These are phyloP conservation scores for Primulina eburnea DNA, from an alignment of 257 asterid genomes.

Conservation along the genomic window DNA sequence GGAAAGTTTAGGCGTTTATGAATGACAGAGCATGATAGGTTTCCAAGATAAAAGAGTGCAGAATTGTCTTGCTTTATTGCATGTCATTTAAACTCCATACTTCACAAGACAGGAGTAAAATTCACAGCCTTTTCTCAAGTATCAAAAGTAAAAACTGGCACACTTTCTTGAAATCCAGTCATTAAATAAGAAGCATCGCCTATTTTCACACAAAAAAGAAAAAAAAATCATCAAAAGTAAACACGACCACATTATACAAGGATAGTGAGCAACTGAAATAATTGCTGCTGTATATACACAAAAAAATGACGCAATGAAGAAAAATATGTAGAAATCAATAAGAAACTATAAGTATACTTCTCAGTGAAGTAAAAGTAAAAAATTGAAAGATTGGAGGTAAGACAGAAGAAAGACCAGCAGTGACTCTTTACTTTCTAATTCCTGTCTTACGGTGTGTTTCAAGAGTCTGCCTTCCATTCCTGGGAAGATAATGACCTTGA, in stretches of 20 bases:
- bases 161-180: constrained; percentile 23
- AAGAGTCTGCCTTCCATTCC: constrained; percentile 47
- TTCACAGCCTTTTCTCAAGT: constrained; percentile 10
- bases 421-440: constrained; percentile 49
- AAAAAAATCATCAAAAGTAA: constrained; percentile 7
- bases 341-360: constrained; percentile 26
- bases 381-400: constrained; percentile 28
- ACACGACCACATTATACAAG: constrained; percentile 24
- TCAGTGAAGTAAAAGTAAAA: constrained; percentile 17
- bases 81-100: constrained; percentile 14
- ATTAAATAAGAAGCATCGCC: constrained; percentile 21
- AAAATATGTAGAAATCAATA: background rate
- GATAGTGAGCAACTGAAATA: constrained; percentile 51
- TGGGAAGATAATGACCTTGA: constrained; percentile 46
- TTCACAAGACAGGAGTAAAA: constrained; percentile 6
- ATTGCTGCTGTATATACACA: constrained; percentile 45
- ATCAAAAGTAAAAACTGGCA: constrained; percentile 16
- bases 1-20: no score
- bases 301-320: constrained; percentile 17
- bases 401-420: constrained; percentile 11
- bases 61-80: background rate
- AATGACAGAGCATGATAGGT: background rate
- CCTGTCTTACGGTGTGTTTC: constrained; percentile 65
- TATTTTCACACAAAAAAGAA: constrained; percentile 32
- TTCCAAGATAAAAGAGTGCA: background rate